A percentile compares a stretch with the other conserved stretches of the same genome.
phyloP scores from a whole-genome alignment of 257 asterid species.

The Petunia secreta region DNA sequence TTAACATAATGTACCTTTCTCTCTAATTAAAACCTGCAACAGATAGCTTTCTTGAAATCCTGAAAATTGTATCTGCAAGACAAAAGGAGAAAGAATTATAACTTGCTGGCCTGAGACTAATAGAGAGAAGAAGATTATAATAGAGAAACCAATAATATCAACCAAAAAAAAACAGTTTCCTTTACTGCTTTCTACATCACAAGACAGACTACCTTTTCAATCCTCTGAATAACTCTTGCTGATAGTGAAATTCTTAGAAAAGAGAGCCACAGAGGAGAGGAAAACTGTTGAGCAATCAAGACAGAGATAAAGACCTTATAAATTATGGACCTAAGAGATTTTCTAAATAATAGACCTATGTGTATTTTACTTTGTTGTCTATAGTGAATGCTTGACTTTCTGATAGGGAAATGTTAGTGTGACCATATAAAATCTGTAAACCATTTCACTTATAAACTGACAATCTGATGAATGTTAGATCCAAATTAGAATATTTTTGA shows the following conservation, averaged over 20 bases:
- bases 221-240: conserved; percentile 14
- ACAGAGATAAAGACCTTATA: background rate
- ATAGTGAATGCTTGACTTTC: background rate
- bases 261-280: background rate
- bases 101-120: background rate
- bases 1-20: conserved; percentile 5
- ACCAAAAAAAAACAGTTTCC: background rate
- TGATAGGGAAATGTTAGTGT: conserved; percentile 27
- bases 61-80: background rate
- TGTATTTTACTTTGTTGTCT: conserved; percentile 18
- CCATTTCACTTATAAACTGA: background rate
- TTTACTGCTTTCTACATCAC: background rate
- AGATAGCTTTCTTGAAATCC: background rate
- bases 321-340: conserved; percentile 17
- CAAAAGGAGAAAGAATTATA: background rate
- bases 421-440: background rate
- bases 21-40: background rate
- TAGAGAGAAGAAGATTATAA: background rate
- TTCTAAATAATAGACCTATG: conserved; percentile 16
- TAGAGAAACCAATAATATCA: background rate
- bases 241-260: conserved; percentile 20
- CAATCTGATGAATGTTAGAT: background rate
- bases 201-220: conserved; percentile 4
- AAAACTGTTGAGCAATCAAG: background rate
- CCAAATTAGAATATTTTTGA: background rate